phyloP scores from a whole-genome alignment of 1,284 basidiomycete genomes.

The Trichosporon ovoides region DNA sequence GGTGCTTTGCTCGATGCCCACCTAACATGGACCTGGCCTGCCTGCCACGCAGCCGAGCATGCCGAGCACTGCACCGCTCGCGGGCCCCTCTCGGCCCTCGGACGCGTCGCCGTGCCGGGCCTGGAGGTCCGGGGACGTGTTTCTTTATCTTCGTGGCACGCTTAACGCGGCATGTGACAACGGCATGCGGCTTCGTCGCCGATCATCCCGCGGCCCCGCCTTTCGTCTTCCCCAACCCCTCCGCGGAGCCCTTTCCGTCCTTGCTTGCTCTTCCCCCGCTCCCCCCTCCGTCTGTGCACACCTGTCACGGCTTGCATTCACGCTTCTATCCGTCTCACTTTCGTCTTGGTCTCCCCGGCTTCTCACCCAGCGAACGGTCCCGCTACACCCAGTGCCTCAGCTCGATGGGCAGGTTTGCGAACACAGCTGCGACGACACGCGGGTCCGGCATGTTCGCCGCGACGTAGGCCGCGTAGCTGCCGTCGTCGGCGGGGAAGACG shows the following conservation, averaged over 20 bases:
- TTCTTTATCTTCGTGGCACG: background rate
- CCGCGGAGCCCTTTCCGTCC: too few species aligned
- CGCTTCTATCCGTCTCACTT: too few species aligned
- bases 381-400: conserved; percentile 3
- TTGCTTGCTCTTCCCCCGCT: too few species aligned
- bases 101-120: conserved; percentile 2
- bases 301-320: too few species aligned
- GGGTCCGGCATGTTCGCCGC: background rate
- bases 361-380: too few species aligned
- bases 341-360: too few species aligned
- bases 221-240: too few species aligned
- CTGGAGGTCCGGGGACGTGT: background rate
- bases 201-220: too few species aligned
- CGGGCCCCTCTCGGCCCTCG: background rate
- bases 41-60: background rate
- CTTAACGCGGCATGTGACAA: background rate
- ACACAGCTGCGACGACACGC: background rate
- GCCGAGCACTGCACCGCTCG: background rate
- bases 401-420: background rate
- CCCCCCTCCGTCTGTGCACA: too few species aligned
- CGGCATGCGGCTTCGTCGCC: background rate
- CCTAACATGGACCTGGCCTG: too few species aligned
- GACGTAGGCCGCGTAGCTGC: background rate
- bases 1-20: too few species aligned
- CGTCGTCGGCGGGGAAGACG: background rate